These are phyloP conservation scores for Hortiboletus flavorubellus DNA, from an alignment of 768 basidiomycete species.

Conservation along the genomic window DNA sequence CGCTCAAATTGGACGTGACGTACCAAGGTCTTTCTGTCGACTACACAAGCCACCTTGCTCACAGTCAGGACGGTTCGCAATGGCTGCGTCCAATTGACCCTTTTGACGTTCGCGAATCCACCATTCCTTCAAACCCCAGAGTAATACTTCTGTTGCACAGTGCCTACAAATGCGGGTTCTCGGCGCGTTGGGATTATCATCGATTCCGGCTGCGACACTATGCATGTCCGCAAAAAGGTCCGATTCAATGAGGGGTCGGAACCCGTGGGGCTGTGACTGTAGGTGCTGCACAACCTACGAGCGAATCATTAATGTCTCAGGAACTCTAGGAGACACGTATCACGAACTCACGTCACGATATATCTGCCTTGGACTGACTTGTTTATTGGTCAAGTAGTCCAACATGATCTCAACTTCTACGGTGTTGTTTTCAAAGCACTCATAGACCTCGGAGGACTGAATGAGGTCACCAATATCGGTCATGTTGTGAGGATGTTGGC, in stretches of 20 bases:
- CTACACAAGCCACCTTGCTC: conserved; percentile 56
- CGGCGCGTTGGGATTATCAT: conserved; percentile 56
- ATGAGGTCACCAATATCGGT: conserved; percentile 71
- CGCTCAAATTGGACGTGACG: conserved; percentile 21
- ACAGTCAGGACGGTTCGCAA: conserved; percentile 67
- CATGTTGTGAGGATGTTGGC: conserved; percentile 69
- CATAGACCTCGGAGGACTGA: conserved; percentile 71
- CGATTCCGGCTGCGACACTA: conserved; percentile 49
- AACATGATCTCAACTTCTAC: conserved; percentile 83
- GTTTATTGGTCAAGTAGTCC: conserved; percentile 66
- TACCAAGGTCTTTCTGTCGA: conserved; percentile 66
- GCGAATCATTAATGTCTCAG: conserved; percentile 4
- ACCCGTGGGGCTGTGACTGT: conserved; percentile 57
- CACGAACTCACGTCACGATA: conserved; percentile 63
- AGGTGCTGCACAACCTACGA: conserved; percentile 60
- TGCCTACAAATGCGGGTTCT: conserved; percentile 62
- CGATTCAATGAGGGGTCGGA: conserved; percentile 62
- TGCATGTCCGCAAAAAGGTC: conserved; percentile 73
- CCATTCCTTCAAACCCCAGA: conserved; percentile 78
- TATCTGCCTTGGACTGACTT: conserved; percentile 64
- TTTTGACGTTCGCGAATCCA: conserved; percentile 77
- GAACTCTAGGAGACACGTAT: neutral
- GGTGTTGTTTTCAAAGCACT: conserved; percentile 72
- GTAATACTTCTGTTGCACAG: conserved; percentile 71
- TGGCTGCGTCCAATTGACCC: conserved; percentile 53